Evolutionary conservation across 2,329 filamentous ascomycete species (phyloP), one percentile per base, ranked within the genome.

Genomic region (Hortaea sp.): DNA sequence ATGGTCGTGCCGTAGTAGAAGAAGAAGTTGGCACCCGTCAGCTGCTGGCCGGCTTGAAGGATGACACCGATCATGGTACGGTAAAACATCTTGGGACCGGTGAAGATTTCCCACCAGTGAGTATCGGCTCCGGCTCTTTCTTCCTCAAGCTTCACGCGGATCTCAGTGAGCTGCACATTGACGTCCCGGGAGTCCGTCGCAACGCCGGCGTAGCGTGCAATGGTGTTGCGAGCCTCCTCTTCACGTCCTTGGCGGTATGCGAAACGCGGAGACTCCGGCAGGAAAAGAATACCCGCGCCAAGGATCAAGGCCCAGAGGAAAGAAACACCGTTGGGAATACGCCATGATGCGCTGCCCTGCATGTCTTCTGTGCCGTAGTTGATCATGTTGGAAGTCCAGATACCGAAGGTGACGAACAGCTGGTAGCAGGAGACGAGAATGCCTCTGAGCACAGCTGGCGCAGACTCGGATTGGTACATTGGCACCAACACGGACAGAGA

Each of bases 11-110:
- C 43, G 32, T 39, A 49, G 30, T 46, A 39, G 63, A 83, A 82
- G 68, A 79, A 81, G 65, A 79, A 83, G 65, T 82, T 82, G 48
- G 76, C 78, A 29, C 82, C 82, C 1, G 79, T 84, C 1, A 85
- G 68, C 58, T 85, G 82, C 62, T 85, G 81, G 3, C 80, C 75
- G 39, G 78, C 75, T 62, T 84, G 79, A 2, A 85, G 72, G 4
- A 69, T 59, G 32, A 84, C 74, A 38, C 82, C 81, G 0, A 85
- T 70, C 0, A 78, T 42, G 0, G 78, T 81, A 29, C 82, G 74
- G 62, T 84, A 79, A 5, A 76, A 54, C 73, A 85, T 88, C 52
- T 79, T 79, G 55, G 81, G 82, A 52, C 74, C 70, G 46, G 76
- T 74, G 53, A 88, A 72, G 56, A 80, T 77, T 55, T 85, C 81